Conservation (phyloP, 2,329 filamentous ascomycete species). For the Arthrobotrys iridis region DNA sequence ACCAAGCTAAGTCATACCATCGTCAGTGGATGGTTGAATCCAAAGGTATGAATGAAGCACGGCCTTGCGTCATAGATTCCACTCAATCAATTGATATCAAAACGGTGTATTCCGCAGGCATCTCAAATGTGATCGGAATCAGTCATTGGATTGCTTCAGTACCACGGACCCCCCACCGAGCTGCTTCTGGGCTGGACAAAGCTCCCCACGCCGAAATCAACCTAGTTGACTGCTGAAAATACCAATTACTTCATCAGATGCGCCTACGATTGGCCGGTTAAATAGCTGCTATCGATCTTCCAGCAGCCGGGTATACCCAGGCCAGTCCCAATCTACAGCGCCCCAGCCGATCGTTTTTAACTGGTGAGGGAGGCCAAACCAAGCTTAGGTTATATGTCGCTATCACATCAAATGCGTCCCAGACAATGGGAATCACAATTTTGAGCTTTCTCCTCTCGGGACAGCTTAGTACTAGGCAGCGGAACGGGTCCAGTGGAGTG, state of each 20-base stretch:
- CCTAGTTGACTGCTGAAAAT: background rate
- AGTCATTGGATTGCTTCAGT: too few relatives aligned
- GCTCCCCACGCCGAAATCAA: background rate
- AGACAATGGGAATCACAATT: conserved; percentile 1
- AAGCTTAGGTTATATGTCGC: background rate
- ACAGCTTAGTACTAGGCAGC: background rate
- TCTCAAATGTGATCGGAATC: too few relatives aligned
- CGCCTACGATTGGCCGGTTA: background rate
- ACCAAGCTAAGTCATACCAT: too few relatives aligned
- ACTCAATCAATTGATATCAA: too few relatives aligned
- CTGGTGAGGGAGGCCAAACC: background rate
- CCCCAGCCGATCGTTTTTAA: conserved; percentile 11
- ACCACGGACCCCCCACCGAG: too few relatives aligned
- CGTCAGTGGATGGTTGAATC: too few relatives aligned
- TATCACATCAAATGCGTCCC: background rate
- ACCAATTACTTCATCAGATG: too few relatives aligned
- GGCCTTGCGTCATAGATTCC: too few relatives aligned
- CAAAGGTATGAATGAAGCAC: too few relatives aligned
- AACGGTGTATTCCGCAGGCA: too few relatives aligned
- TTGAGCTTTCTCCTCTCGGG: background rate
- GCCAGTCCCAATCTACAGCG: background rate
- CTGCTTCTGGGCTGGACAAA: too few relatives aligned
- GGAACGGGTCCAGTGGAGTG: conserved; percentile 6
- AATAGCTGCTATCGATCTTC: background rate
- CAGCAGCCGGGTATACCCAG: background rate